A percentile compares a stretch with the other conserved stretches of the same genome.
phyloP scores from a whole-genome alignment of 441 rosid genomes.

The Raphanus hybrid region DNA sequence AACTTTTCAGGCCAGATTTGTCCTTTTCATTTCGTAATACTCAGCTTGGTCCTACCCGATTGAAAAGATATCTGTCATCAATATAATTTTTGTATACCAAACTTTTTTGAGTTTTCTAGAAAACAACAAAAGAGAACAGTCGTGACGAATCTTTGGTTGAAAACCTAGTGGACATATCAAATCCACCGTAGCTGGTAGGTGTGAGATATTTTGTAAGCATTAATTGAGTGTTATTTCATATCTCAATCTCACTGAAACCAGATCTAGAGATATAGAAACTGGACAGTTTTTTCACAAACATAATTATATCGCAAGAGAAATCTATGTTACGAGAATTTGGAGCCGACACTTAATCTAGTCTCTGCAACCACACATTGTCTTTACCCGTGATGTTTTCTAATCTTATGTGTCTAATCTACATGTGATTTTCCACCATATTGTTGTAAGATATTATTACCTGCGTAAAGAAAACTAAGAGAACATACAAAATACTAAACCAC shows the following conservation, averaged over 20 bases:
- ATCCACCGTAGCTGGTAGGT: constrained; percentile 7
- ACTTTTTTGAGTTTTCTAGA: not conserved
- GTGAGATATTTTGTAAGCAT: constrained; percentile 16
- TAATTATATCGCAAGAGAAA: not conserved
- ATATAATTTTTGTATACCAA: no score
- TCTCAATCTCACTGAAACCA: not conserved
- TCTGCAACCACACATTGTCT: not conserved
- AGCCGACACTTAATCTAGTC: not conserved
- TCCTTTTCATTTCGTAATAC: not conserved
- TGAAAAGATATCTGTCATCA: not conserved
- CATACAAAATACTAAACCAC: no score
- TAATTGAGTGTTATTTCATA: not conserved
- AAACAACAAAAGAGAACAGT: not conserved
- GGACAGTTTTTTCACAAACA: not conserved
- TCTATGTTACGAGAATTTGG: not conserved
- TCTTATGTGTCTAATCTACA: not conserved
- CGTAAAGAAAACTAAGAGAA: no score
- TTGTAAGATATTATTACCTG: not conserved
- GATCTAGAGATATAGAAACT: not conserved
- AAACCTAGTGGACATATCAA: not conserved
- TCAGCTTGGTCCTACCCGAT: not conserved
- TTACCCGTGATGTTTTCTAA: not conserved
- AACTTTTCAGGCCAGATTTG: no score
- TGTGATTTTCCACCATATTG: not conserved
- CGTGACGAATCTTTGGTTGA: not conserved